phyloP scores from a whole-genome alignment of 108 stramenopile species.

The Cafeteria roenbergensis region DNA sequence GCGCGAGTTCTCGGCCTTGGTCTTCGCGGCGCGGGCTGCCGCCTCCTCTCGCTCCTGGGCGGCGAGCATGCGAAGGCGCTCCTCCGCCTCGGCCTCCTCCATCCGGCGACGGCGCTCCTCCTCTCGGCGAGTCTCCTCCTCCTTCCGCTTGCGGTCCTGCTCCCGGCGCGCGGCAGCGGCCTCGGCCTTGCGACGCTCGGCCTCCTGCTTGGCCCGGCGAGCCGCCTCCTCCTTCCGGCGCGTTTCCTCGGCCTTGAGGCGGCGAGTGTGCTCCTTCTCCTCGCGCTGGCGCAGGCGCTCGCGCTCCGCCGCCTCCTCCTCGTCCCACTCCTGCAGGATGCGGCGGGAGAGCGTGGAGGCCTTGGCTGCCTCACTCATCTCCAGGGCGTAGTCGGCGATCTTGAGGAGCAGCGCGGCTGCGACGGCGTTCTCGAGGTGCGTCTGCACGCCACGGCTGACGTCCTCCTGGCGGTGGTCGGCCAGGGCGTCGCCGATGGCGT shows the following conservation, averaged over 20 bases:
- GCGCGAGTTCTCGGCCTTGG: too few species aligned
- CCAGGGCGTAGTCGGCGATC: not conserved
- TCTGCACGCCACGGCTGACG: not conserved
- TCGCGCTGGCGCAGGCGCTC: too few species aligned
- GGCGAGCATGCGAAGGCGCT: too few species aligned
- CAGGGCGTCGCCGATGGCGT: not conserved
- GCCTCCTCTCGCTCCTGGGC: too few species aligned
- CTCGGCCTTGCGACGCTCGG: too few species aligned
- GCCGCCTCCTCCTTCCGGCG: not conserved
- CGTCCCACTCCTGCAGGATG: not conserved
- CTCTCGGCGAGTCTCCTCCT: not conserved
- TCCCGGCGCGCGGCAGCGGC: too few species aligned
- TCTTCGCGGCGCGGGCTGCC: too few species aligned
- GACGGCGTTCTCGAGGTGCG: slow-evolving; percentile 3
- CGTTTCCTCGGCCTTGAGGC: slow-evolving; percentile 1
- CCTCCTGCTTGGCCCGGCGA: not conserved
- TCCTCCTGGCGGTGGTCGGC: not conserved
- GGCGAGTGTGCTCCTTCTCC: too few species aligned
- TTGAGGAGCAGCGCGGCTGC: not conserved
- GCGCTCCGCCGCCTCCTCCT: not conserved
- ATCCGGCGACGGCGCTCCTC: too few species aligned
- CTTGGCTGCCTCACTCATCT: not conserved
- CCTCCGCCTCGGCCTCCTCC: too few species aligned
- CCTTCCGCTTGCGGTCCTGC: not conserved
- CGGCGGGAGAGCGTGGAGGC: not conserved